Base-by-base conservation (phyloP, 1,139 yeast genomes). In the Suhomyces taliae region DNA sequence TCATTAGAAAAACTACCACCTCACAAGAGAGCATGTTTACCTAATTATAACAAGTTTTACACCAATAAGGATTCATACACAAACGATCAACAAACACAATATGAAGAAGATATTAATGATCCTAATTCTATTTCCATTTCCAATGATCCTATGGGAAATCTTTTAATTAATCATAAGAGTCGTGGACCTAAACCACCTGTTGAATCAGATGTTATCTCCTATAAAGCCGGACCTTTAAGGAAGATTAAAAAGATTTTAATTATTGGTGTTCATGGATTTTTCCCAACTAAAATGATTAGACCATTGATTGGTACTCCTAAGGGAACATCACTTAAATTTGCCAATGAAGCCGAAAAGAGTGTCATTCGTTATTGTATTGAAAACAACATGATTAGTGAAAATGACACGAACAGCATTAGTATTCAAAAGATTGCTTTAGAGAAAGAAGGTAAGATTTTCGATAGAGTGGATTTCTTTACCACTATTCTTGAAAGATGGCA, bases 251-350 rank as follows among this genome's bases (percentile, higher is more conserved):
- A 82, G 49, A 85, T 85, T 1, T 77, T 93, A 37, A 87, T 93
- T 32, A 82, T 93, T 52, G 98, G 99, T 0, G 91, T 93, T 1
- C 98, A 93, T 69, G 98, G 98, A 0, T 93, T 91, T 59, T 90
- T 93, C 67, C 98, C 99, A 0, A 86, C 91, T 1, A 82, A 78
- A 53, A 84, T 90, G 79, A 78, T 93, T 1, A 73, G 98, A 45
- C 90, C 96, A 0, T 62, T 93, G 27, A 84, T 90, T 46, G 97
- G 97, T 1, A 90, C 90, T 49, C 97, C 97, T 4, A 90, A 95
- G 12, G 97, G 97, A 0, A 90, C 97, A 0, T 90, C 97, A 0
- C 76, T 85, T 46, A 85, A 86, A 62, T 90, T 90, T 67, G 89
- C 95, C 39, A 83, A 81, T 52, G 96, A 89, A 59, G 97, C 96